phyloP scores from a whole-genome alignment of 2,329 filamentous ascomycete species.

The Mycocentrospora acerina region DNA sequence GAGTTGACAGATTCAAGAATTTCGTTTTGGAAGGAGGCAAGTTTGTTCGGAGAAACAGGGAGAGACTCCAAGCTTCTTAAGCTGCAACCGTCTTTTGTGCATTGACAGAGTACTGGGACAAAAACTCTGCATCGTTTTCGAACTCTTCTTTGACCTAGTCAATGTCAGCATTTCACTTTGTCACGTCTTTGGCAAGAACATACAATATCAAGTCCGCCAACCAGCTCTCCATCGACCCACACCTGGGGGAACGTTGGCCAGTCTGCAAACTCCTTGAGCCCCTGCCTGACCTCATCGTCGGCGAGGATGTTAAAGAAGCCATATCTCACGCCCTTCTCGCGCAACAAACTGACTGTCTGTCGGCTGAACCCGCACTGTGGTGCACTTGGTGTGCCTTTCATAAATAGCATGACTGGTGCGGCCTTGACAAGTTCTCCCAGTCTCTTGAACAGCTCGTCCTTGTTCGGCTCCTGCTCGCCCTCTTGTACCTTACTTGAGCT shows the following conservation, averaged over 20 bases:
- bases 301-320: conserved; percentile 99
- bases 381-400: conserved; percentile 89
- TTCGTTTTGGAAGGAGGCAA: too few species aligned
- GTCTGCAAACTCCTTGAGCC: conserved; percentile 94
- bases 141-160: conserved; percentile 88
- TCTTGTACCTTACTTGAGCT: conserved; percentile 37
- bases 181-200: conserved; percentile 43
- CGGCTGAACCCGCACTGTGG: conserved; percentile 93
- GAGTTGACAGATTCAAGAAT: too few species aligned
- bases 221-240: conserved; percentile 86
- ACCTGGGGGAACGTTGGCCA: conserved; percentile 98
- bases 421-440: conserved; percentile 87
- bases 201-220: conserved; percentile 95
- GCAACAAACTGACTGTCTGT: conserved; percentile 80
- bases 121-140: conserved; percentile 77
- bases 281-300: conserved; percentile 95
- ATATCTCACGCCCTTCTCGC: conserved; percentile 90
- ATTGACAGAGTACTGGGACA: conserved; percentile 66
- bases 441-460: conserved; percentile 82
- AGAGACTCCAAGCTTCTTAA: conserved; percentile 1
- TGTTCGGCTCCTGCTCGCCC: conserved; percentile 50
- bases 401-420: conserved; percentile 97
- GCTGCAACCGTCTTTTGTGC: conserved; percentile 13
- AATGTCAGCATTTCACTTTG: conserved; percentile 21
- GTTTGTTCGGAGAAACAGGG: too few species aligned